These are phyloP conservation scores for Ormosia semicastrata DNA, from an alignment of 306 rosid genomes.

Conservation along the genomic window DNA sequence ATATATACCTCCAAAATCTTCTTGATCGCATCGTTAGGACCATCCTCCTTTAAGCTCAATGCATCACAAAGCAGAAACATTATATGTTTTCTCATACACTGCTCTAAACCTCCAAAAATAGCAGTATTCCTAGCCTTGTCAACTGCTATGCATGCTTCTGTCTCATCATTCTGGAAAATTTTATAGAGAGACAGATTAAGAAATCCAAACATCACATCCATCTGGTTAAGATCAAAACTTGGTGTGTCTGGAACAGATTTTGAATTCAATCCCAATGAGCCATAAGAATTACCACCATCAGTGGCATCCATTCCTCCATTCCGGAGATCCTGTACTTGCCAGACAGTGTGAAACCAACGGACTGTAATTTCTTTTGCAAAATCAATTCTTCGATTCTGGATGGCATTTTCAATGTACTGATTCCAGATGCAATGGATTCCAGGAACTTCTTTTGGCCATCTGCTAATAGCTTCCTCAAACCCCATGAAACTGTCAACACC, in stretches of 20 bases:
- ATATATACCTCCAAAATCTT: slow-evolving; percentile 57
- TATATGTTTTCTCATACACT: slow-evolving; percentile 58
- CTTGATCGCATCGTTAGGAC: slow-evolving; percentile 44
- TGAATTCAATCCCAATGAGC: slow-evolving; percentile 42
- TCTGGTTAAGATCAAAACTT: slow-evolving; percentile 36
- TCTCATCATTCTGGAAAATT: slow-evolving; percentile 50
- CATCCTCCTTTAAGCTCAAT: slow-evolving; percentile 44
- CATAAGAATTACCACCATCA: slow-evolving; percentile 32
- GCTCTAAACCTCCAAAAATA: slow-evolving; percentile 49
- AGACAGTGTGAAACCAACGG: slow-evolving; percentile 68
- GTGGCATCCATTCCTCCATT: slow-evolving; percentile 23
- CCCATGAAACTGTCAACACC: slow-evolving; percentile 45
- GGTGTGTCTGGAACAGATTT: slow-evolving; percentile 36
- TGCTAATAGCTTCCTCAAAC: slow-evolving; percentile 67
- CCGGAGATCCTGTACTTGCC: slow-evolving; percentile 42
- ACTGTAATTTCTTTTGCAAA: slow-evolving; percentile 62
- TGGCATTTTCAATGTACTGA: slow-evolving; percentile 68
- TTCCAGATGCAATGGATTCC: slow-evolving; percentile 93
- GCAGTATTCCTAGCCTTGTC: slow-evolving; percentile 65
- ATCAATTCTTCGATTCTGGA: slow-evolving; percentile 52
- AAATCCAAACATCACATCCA: slow-evolving; percentile 72
- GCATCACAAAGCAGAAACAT: slow-evolving; percentile 67
- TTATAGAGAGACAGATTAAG: slow-evolving; percentile 72
- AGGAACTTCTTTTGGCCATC: slow-evolving; percentile 81
- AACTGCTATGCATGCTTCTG: slow-evolving; percentile 60